A percentile compares a stretch with the other conserved stretches of the same genome.
Conservation (phyloP, 768 basidiomycete genomes). For the Lentinula raphanica region DNA sequence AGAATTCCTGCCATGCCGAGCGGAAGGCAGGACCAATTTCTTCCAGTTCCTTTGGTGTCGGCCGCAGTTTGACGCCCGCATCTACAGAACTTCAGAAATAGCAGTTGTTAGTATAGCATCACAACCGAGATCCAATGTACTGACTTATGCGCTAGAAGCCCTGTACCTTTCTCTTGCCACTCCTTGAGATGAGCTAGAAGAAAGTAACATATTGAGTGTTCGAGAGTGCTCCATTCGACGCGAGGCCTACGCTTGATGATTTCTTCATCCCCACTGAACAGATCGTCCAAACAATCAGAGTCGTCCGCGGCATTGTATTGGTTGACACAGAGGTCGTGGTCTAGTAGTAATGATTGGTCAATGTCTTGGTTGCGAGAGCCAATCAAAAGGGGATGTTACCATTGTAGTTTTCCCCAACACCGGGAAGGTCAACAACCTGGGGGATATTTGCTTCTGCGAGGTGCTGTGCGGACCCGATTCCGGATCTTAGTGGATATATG, state of each 20-base stretch:
- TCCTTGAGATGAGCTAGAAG: neutral
- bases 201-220: neutral
- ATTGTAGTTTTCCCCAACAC: constrained; percentile 46
- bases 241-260: constrained; percentile 21
- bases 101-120: neutral
- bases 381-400: constrained; percentile 12
- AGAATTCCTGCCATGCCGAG: constrained; percentile 28
- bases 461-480: constrained; percentile 40
- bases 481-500: constrained; percentile 25
- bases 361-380: neutral
- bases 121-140: neutral
- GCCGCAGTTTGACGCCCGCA: constrained; percentile 37
- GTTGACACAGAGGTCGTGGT: constrained; percentile 19
- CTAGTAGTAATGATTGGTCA: neutral
- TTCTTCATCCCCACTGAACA: constrained; percentile 21
- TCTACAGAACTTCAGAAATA: constrained; percentile 26
- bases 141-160: constrained; percentile 2
- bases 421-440: constrained; percentile 40
- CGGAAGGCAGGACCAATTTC: constrained; percentile 32
- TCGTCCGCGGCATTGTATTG: constrained; percentile 25
- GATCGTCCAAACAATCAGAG: constrained; percentile 27
- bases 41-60: constrained; percentile 27
- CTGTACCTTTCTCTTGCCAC: neutral
- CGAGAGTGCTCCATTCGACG: too few species aligned
- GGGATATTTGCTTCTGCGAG: constrained; percentile 32